Percentiles rank a stretch among this genome's conserved stretches.
These are phyloP conservation scores for Neonectria sp. DNA, from an alignment of 2,329 filamentous ascomycete species.

Conservation along the genomic window DNA sequence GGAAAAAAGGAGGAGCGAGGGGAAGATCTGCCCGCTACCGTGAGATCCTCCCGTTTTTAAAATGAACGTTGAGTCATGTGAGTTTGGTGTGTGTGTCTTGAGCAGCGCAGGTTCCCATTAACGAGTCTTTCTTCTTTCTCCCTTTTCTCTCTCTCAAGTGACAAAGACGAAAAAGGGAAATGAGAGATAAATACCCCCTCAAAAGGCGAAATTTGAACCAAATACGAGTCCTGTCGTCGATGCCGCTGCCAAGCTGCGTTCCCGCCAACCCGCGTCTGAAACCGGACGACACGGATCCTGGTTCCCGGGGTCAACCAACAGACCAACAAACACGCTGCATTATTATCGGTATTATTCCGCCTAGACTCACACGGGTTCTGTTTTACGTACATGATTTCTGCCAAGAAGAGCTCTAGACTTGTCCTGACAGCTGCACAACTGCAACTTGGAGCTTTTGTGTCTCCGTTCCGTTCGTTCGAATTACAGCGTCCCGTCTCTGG, in stretches of 20 bases:
- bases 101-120: not conserved
- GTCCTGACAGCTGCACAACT: not conserved
- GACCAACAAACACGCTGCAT: conserved; percentile 10
- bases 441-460: not conserved
- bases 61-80: conserved; percentile 7
- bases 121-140: not conserved
- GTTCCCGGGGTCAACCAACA: conserved; percentile 13
- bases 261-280: conserved; percentile 7
- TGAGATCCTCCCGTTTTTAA: conserved; percentile 5
- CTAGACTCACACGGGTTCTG: not conserved
- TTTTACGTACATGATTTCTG: conserved; percentile 4
- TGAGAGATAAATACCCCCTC: not conserved
- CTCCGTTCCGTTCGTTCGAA: not conserved
- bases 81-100: not conserved
- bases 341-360: not conserved
- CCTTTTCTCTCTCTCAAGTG: not conserved
- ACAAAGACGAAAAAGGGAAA: not conserved
- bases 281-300: conserved; percentile 4
- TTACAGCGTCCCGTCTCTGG: not conserved
- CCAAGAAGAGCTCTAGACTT: not conserved
- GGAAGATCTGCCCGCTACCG: conserved; percentile 9
- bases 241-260: conserved; percentile 11
- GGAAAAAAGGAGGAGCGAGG: not conserved
- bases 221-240: not conserved
- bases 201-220: not conserved